Conservation (phyloP, 208 protist genomes). For the Tritrichomonas musculus region DNA sequence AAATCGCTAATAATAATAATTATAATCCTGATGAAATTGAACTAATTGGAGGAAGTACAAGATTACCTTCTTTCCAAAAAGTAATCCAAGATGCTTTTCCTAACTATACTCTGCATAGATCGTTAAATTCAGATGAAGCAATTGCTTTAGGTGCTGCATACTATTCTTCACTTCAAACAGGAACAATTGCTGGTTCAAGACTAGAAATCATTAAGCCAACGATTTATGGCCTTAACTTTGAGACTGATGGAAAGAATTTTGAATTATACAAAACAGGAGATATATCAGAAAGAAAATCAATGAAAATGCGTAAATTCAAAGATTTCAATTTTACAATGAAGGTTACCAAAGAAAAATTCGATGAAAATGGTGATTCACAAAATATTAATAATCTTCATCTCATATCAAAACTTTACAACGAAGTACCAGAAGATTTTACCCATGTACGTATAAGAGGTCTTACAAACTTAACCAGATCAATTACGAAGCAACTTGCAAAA, state of each 20-base stretch:
- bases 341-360: not conserved
- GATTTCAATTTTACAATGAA: slow-evolving; percentile 12
- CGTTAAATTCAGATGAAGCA: slow-evolving; percentile 17
- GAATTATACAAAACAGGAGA: not conserved
- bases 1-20: no score
- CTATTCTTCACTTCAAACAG: not conserved
- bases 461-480: not conserved
- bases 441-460: not conserved
- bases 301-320: not conserved
- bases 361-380: no score
- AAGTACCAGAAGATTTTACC: not conserved
- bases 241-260: no score
- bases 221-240: not conserved
- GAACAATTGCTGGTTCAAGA: not conserved
- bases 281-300: not conserved
- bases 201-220: not conserved
- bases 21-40: not conserved
- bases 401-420: not conserved
- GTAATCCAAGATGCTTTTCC: not conserved
- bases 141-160: slow-evolving; percentile 14
- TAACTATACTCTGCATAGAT: not conserved
- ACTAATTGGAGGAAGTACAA: not conserved
- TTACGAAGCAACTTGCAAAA: not conserved
- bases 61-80: not conserved
- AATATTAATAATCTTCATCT: not conserved